Base-by-base conservation (phyloP, 495 filamentous ascomycete genomes). In the Aspergillus ostianus region DNA sequence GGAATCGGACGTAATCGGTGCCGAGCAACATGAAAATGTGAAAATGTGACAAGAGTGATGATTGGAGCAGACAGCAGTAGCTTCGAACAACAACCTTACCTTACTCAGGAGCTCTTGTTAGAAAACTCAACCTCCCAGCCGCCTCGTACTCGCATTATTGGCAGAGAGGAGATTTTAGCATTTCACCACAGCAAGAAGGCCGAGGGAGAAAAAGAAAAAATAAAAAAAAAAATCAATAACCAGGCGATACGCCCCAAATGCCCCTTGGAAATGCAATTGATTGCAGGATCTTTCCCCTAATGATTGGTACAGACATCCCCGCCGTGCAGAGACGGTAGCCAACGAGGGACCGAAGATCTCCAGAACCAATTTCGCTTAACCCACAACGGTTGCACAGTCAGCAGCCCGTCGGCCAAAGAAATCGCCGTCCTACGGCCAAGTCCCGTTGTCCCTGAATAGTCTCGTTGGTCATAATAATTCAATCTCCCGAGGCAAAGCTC, bases 311-410 rank as follows among this genome's bases (percentile, higher is more conserved):
- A 15, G 20, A 1, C 47, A 21, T 53, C 61, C 68, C 70, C 64
- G 65, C 57, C 54, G 60, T 57, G 59, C 52, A 56, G 49, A 21
- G 9, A 55, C 57, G 61, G 46, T 55, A 63, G 56, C 72, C 72
- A 77, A 77, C 59, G 44, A 63, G 61, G 66, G 47, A 56, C 54
- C n/a, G 36, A 52, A 60, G 64, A 67, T 69, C 67, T 66, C 52
- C 69, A 59, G 53, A 56, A 59, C 64, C 61, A 76, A 76, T 76
- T 75, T 76, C 72, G 69, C 67, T 72, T 73, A 67, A 61, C 30
- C 64, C 65, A 58, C 62, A 54, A 64, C 60, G 57, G 66, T 66
- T 59, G 60, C 54, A 68, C 67, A 67, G 64, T 45, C 53, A 62
- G 17, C 59, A 60, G 13, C 47, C 23, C n/a, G 19, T 47, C 12